Percentiles rank a stretch among this genome's conserved stretches.
Evolutionary conservation across 257 asterid species (phyloP).

Genomic region (Capsicum pubescens): DNA sequence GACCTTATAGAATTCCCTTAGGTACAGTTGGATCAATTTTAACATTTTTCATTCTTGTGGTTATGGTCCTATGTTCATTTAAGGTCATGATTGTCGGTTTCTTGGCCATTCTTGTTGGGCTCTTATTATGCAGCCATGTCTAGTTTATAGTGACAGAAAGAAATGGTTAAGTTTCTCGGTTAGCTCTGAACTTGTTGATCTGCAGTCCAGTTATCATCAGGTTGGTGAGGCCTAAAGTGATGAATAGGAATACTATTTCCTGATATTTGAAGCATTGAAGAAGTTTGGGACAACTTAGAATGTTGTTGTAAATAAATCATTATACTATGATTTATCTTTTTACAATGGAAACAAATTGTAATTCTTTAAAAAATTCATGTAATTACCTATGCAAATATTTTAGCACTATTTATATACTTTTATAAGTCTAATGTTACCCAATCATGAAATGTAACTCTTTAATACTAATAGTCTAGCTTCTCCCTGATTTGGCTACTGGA

Average conservation of each 20-base stretch:
- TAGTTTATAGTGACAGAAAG: conserved; percentile 48
- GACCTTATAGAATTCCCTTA: conserved; percentile 66
- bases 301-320: conserved; percentile 13
- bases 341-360: too few species aligned
- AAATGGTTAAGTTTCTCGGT: conserved; percentile 50
- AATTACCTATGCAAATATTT: not conserved
- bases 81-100: conserved; percentile 62
- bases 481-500: not conserved
- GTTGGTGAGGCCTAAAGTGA: conserved; percentile 30
- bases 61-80: conserved; percentile 49
- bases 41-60: conserved; percentile 52
- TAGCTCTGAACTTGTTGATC: conserved; percentile 41
- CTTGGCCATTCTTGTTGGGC: conserved; percentile 53
- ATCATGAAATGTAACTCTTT: not conserved
- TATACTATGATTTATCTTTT: not conserved
- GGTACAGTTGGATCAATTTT: conserved; percentile 51
- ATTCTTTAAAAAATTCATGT: not conserved
- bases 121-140: conserved; percentile 59
- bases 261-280: not conserved
- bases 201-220: conserved; percentile 14
- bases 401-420: not conserved
- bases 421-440: not conserved
- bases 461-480: not conserved
- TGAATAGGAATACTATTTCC: not conserved
- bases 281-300: not conserved